Evolutionary conservation across 305 asterid genomes (phyloP), one percentile per base, ranked within the genome.

Genomic region (Fraxinus greggii): DNA sequence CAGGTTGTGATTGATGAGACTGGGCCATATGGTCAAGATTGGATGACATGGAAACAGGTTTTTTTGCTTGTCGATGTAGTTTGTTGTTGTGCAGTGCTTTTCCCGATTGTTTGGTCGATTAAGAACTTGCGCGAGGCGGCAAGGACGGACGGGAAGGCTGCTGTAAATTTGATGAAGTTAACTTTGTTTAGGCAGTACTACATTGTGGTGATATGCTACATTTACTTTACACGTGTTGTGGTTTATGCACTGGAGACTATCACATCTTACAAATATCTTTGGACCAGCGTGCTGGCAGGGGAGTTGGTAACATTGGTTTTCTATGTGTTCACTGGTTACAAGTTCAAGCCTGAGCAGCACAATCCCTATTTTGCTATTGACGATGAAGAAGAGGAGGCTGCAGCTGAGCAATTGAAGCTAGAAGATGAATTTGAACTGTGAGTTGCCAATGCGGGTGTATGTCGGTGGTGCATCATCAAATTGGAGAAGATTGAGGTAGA

Each of bases 381-480:
- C 79, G 98, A 94, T 77, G 97, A 95, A 2, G 98, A 93, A 84
- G 98, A 95, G 87, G 98, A 92, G 80, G 98, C 97, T 10, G 98
- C 98, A 1, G 89, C 94, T 7, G 97, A 95, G 84, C 95, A 89
- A 42, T 79, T 93, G 93, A 95, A 91, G 95, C 93, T 93, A 48
- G 97, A 90, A 86, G 96, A 93, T 51, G 97, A 94, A 90, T 94
- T 92, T 84, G 98, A 93, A 79, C 82, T 95, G 90, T 95, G 89
- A 93, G 84, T 33, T 72, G 28, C 7, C 42, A 42, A 7, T 75
- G 83, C 40, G 26, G 69, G 76, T 63, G 56, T 35, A 19, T 75
- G 23, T 42, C 26, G 38, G 56, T 79, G 65, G 73, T 67, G 81
- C 81, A 61, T 84, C 72, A 63, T 72, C 65, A 5, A 70, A 70